Base-by-base conservation (phyloP, 2,329 filamentous ascomycete genomes). In the Clonostachys sp. region DNA sequence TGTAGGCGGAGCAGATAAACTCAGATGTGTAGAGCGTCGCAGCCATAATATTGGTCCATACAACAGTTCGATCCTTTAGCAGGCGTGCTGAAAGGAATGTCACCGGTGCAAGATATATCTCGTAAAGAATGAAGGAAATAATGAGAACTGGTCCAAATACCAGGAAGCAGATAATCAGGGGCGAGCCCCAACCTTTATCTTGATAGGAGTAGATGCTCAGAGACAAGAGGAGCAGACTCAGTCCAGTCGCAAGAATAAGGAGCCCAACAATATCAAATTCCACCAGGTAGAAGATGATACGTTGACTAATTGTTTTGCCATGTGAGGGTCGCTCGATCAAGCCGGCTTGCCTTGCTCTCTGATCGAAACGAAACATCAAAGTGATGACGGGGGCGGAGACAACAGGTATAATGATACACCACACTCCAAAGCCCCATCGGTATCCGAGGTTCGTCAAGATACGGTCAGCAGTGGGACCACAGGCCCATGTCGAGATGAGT, bases 351-450 rank as follows among this genome's bases (percentile, higher is more conserved):
- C 68, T 68, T 7, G 84, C 84, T 57, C 83, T 83, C 45, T 65
- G 68, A 51, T 83, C 75, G 57, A 84, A 83, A 56, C 71, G 66
- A 43, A 75, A 67, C 57, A 86, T 71, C 16, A 84, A 65, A 16
- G 70, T 54, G 42, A 75, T 71, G 12, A 86, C 68, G 0, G 83
- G 83, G 17, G 76, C 52, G 47, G 77, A 78, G 45, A 82, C 74
- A 20, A 77, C 66, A 3, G 81, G 80, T 9, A 80, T 64, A 52
- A 87, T 75, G 55, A 89, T 84, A 48, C 77, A 71, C 64, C 81
- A 87, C 51, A 80, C 73, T 43, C 84, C 84, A 52, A 83, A 84
- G 5, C 77, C 84, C 85, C 85, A 89, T 47, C 83, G 74, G 77
- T 80, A 88, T 42, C 75, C 78, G 6, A 74, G 66, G 16, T 74